These are phyloP conservation scores for Rhodotorula sp. DNA, from an alignment of 1,284 basidiomycete genomes.

Conservation along the genomic window DNA sequence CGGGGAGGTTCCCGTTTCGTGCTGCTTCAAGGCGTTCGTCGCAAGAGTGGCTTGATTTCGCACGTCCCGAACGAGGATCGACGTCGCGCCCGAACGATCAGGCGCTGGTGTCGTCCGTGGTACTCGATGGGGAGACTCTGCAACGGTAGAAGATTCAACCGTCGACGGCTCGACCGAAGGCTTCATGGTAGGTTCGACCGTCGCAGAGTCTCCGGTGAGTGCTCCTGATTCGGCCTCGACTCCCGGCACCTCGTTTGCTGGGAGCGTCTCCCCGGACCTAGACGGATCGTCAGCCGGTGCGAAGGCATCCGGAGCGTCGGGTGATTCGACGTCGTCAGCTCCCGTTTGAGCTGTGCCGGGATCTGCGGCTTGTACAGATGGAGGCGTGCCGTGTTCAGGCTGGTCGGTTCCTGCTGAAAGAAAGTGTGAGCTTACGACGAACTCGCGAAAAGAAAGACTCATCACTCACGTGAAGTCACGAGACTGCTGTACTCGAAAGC, in stretches of 20 bases:
- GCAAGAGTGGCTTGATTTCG: constrained; percentile 39
- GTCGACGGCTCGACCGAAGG: neutral
- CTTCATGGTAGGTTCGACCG: neutral
- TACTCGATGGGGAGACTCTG: constrained; percentile 10
- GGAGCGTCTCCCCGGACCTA: neutral
- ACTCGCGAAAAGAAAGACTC: neutral
- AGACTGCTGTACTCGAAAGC: constrained; percentile 38
- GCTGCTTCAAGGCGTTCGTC: constrained; percentile 38
- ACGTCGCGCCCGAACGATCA: constrained; percentile 24
- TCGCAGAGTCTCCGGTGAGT: neutral
- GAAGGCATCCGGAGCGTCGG: too few relatives aligned
- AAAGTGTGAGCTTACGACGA: too few relatives aligned
- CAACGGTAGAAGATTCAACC: constrained; percentile 7
- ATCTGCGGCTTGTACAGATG: too few relatives aligned
- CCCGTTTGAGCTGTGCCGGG: too few relatives aligned
- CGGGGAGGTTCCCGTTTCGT: constrained; percentile 2
- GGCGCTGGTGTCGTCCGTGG: constrained; percentile 19
- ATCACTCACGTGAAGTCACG: constrained; percentile 25
- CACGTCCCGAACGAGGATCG: constrained; percentile 39
- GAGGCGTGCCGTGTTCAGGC: too few relatives aligned
- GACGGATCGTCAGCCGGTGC: neutral
- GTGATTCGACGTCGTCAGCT: too few relatives aligned
- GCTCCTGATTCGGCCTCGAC: neutral
- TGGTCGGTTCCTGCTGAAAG: too few relatives aligned
- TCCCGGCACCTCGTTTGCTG: too few relatives aligned